Conservation (phyloP, 768 basidiomycete genomes). For the Kondoa subrosea region DNA sequence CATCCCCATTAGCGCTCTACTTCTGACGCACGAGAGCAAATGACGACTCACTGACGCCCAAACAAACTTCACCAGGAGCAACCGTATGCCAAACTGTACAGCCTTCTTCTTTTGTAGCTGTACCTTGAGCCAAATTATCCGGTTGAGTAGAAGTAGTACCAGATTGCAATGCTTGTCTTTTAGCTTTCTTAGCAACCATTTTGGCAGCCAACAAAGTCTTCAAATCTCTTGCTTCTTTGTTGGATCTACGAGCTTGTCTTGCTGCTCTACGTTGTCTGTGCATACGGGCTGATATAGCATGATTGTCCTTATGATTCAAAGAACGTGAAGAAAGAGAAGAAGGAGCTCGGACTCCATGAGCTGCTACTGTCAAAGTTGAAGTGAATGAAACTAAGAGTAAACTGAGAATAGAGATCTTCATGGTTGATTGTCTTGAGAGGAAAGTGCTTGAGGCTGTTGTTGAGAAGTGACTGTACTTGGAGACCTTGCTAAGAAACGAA, state of each 20-base stretch:
- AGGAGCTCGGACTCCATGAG: too few relatives aligned
- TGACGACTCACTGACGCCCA: neutral
- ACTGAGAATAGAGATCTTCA: neutral
- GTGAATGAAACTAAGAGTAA: neutral
- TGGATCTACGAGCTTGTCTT: neutral
- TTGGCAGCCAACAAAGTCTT: neutral
- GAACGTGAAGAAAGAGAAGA: neutral
- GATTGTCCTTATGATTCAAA: neutral
- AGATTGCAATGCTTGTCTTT: neutral
- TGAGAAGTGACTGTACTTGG: neutral
- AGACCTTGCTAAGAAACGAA: neutral
- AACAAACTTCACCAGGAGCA: neutral
- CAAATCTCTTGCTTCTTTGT: neutral
- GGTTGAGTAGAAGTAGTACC: neutral
- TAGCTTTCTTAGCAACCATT: neutral
- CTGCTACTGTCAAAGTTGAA: too few relatives aligned
- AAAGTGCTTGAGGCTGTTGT: neutral
- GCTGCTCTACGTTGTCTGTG: neutral
- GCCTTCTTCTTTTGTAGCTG: slow-evolving; percentile 3
- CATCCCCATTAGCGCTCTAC: neutral
- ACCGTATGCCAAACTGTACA: slow-evolving; percentile 1
- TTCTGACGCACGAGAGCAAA: neutral
- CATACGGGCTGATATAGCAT: neutral
- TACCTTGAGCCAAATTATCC: neutral
- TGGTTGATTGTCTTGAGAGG: neutral